Conservation (phyloP, 257 asterid genomes). For the Salvia splendens region DNA sequence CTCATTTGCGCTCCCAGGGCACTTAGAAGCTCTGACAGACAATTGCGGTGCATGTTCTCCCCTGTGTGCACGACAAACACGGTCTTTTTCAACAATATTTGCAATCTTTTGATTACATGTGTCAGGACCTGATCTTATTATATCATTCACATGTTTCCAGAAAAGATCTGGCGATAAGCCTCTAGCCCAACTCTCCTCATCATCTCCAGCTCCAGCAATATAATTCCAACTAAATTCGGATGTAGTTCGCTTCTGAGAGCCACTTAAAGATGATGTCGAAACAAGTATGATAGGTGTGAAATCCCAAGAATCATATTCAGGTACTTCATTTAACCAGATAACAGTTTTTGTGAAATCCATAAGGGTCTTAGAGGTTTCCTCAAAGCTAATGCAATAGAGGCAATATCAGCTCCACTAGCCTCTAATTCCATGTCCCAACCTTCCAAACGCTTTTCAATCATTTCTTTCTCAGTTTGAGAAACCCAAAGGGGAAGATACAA, state of each 20-base stretch:
- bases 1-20: slow-evolving; percentile 28
- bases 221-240: slow-evolving; percentile 96
- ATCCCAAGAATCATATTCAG: slow-evolving; percentile 90
- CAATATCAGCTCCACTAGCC: slow-evolving; percentile 85
- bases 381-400: slow-evolving; percentile 58
- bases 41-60: slow-evolving; percentile 78
- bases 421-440: slow-evolving; percentile 75
- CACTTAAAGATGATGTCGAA: slow-evolving; percentile 62
- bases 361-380: slow-evolving; percentile 77
- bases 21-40: slow-evolving; percentile 52
- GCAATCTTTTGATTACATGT: slow-evolving; percentile 77
- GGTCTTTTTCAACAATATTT: slow-evolving; percentile 71
- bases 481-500: slow-evolving; percentile 98
- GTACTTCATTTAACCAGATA: slow-evolving; percentile 96
- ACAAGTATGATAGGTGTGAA: slow-evolving; percentile 86
- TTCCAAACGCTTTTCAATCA: slow-evolving; percentile 64
- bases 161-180: slow-evolving; percentile 72
- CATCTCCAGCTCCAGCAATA: slow-evolving; percentile 99
- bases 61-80: slow-evolving; percentile 73
- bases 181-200: slow-evolving; percentile 99
- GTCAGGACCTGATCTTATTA: slow-evolving; percentile 77
- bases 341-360: slow-evolving; percentile 95
- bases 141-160: slow-evolving; percentile 85
- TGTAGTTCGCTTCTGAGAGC: slow-evolving; percentile 59
- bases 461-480: slow-evolving; percentile 68